Percentiles rank a stretch among this genome's conserved stretches.
Evolutionary conservation across 495 filamentous ascomycete genomes (phyloP).

Genomic region (Tuber magnatum): DNA sequence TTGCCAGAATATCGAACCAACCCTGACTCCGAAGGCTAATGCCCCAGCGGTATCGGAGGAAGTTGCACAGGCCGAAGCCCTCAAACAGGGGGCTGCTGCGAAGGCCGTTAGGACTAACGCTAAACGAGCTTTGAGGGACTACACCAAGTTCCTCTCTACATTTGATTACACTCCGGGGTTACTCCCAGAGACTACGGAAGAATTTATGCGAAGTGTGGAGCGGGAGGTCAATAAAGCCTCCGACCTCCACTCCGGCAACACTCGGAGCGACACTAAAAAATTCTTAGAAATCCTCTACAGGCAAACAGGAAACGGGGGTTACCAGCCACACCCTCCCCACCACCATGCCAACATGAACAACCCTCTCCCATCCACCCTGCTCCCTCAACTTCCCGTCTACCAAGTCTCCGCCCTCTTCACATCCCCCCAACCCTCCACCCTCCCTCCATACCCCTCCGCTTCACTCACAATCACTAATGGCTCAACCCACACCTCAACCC

Average conservation of each 20-base stretch:
- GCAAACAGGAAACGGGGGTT: conserved; percentile 14
- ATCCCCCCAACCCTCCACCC: conserved; percentile 49
- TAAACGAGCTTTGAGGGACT: conserved; percentile 66
- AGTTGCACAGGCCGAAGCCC: conserved; percentile 44
- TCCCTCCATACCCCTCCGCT: conserved; percentile 53
- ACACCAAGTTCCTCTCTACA: conserved; percentile 57
- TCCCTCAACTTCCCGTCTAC: conserved; percentile 43
- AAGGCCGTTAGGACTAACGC: conserved; percentile 63
- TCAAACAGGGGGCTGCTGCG: conserved; percentile 51
- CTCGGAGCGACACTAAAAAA: conserved; percentile 38
- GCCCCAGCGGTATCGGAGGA: conserved; percentile 16
- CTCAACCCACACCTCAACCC: conserved; percentile 7
- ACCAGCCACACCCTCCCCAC: background rate
- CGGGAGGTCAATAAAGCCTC: conserved; percentile 36
- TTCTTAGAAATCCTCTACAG: conserved; percentile 37
- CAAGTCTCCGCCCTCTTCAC: conserved; percentile 53
- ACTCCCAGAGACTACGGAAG: conserved; percentile 56
- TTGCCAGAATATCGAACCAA: conserved; percentile 54
- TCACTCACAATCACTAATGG: conserved; percentile 38
- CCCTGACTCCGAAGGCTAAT: conserved; percentile 42
- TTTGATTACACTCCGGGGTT: conserved; percentile 71
- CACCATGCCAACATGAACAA: conserved; percentile 23
- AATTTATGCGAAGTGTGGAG: conserved; percentile 60
- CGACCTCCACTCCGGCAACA: conserved; percentile 17
- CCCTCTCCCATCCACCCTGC: conserved; percentile 8